Conservation (phyloP, 441 rosid genomes). For the Populus tomentosa region DNA sequence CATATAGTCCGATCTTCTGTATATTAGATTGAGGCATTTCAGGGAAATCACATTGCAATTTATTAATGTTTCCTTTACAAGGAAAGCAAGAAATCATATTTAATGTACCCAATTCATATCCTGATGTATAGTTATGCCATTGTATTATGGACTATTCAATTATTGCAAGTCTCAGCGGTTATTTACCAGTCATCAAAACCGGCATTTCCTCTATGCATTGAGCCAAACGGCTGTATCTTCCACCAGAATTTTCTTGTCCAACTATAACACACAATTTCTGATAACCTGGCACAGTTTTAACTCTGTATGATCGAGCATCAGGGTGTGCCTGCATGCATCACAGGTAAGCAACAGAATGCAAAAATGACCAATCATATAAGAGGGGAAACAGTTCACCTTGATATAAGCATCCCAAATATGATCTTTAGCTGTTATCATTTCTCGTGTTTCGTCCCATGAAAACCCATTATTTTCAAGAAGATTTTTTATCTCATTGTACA, state of each 20-base stretch:
- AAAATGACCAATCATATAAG: conserved; percentile 9
- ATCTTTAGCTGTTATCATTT: conserved; percentile 84
- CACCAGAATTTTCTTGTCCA: conserved; percentile 56
- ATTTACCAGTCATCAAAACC: conserved; percentile 48
- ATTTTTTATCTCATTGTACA: conserved; percentile 60
- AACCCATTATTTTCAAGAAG: conserved; percentile 68
- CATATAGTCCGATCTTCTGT: too few relatives aligned
- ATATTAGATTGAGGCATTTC: too few relatives aligned
- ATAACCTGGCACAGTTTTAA: conserved; percentile 78
- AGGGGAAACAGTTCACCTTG: conserved; percentile 40
- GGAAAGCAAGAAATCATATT: background rate
- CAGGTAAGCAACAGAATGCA: conserved; percentile 20
- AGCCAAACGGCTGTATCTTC: conserved; percentile 71
- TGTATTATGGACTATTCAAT: background rate
- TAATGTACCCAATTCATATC: background rate
- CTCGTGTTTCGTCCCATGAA: conserved; percentile 74
- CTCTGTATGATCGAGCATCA: conserved; percentile 81
- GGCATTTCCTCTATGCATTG: conserved; percentile 39
- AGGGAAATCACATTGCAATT: too few relatives aligned
- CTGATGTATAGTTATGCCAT: background rate
- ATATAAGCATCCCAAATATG: conserved; percentile 61
- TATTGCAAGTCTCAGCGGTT: conserved; percentile 13
- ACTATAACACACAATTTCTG: conserved; percentile 67
- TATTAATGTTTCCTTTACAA: too few relatives aligned
- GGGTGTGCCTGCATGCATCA: conserved; percentile 63